Conservation (phyloP, 441 rosid species). For the Erysimum pusillum region DNA sequence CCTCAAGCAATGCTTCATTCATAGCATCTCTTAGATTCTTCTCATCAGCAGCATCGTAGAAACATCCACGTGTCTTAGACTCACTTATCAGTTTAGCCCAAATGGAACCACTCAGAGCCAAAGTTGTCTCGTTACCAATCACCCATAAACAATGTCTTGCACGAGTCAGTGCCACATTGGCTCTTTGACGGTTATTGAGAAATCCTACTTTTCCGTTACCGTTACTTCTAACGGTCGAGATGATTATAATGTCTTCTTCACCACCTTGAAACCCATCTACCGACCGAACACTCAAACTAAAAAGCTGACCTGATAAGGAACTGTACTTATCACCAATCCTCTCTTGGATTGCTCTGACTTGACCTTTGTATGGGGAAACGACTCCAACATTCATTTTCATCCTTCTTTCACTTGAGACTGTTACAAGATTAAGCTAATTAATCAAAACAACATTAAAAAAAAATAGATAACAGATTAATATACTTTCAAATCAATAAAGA, state of each 20-base stretch:
- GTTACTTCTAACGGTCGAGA: slow-evolving; percentile 38
- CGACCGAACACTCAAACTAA: slow-evolving; percentile 20
- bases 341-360: slow-evolving; percentile 30
- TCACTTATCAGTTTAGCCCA: slow-evolving; percentile 17
- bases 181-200: slow-evolving; percentile 26
- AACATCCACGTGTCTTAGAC: slow-evolving; percentile 21
- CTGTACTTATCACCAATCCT: slow-evolving; percentile 1
- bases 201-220: slow-evolving; percentile 33
- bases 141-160: slow-evolving; percentile 44
- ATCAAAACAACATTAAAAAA: not conserved
- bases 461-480: not conserved
- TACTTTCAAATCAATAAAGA: not conserved
- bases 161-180: slow-evolving; percentile 38
- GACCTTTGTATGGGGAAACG: slow-evolving; percentile 36
- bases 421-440: too few species aligned
- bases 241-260: slow-evolving; percentile 34
- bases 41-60: slow-evolving; percentile 13
- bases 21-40: slow-evolving; percentile 23
- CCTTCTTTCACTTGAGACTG: slow-evolving; percentile 25
- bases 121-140: slow-evolving; percentile 29
- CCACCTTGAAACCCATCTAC: slow-evolving; percentile 45
- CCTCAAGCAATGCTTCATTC: not conserved
- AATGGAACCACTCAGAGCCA: slow-evolving; percentile 20
- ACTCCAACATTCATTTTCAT: slow-evolving; percentile 29
- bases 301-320: not conserved